Conservation (phyloP, 2,329 filamentous ascomycete species). For the Botrytis medusae region DNA sequence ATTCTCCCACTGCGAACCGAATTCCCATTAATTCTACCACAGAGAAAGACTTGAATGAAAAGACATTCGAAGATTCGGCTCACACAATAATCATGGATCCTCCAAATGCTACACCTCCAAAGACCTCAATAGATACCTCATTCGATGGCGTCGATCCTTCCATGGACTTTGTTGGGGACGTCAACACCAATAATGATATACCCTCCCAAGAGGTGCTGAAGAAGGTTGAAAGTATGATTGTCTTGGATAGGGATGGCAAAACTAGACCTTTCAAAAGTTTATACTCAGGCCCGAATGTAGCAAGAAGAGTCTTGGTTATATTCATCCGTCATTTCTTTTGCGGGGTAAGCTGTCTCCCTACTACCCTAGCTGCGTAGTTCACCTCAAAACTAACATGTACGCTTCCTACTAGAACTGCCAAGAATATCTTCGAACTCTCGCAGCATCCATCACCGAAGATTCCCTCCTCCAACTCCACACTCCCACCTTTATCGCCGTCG, state of each 20-base stretch:
- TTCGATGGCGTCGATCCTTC: conserved; percentile 32
- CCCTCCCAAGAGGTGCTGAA: conserved; percentile 51
- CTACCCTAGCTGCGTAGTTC: neutral
- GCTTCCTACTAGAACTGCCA: conserved; percentile 39
- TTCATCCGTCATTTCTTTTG: conserved; percentile 44
- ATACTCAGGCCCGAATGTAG: conserved; percentile 40
- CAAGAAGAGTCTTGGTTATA: conserved; percentile 39
- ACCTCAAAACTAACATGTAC: neutral
- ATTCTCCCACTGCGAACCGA: neutral
- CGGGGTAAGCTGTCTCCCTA: conserved; percentile 34
- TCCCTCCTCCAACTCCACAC: conserved; percentile 38
- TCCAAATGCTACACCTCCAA: conserved; percentile 11
- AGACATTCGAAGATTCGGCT: neutral
- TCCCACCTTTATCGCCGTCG: conserved; percentile 47
- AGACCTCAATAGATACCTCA: conserved; percentile 25
- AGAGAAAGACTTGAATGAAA: neutral
- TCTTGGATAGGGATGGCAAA: conserved; percentile 39
- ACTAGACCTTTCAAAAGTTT: conserved; percentile 38
- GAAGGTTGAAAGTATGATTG: conserved; percentile 46
- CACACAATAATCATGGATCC: conserved; percentile 4
- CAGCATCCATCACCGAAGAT: conserved; percentile 35
- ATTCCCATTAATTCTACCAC: neutral
- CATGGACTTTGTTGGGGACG: conserved; percentile 56
- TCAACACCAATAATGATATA: conserved; percentile 56
- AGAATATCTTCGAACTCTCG: conserved; percentile 39